Evolutionary conservation across 495 filamentous ascomycete genomes (phyloP).

Genomic region (Penicillium herquei): DNA sequence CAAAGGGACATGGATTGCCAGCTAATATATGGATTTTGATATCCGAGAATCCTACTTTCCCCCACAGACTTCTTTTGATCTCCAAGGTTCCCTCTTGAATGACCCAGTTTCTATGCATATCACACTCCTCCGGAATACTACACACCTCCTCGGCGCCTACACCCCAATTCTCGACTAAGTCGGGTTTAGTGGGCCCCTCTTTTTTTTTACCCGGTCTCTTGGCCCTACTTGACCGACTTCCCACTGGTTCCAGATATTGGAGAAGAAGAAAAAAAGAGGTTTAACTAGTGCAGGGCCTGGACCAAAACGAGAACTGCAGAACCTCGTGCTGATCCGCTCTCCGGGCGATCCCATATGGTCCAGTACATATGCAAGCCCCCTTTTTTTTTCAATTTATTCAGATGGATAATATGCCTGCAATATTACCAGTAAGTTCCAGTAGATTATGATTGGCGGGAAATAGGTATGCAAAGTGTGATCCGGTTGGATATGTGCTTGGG

Average conservation of each 20-base stretch:
- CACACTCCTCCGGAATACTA: constrained; percentile 4
- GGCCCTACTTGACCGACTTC: background rate
- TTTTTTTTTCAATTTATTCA: constrained; percentile 1
- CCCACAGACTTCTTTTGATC: background rate
- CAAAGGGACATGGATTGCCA: too few relatives aligned
- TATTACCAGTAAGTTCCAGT: background rate
- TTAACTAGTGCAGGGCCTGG: constrained; percentile 21
- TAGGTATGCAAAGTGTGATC: background rate
- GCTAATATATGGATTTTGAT: too few relatives aligned
- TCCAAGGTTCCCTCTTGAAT: background rate
- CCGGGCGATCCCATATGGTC: constrained; percentile 1
- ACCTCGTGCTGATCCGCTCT: constrained; percentile 14
- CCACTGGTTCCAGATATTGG: background rate
- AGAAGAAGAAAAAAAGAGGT: background rate
- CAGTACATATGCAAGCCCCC: constrained; percentile 1
- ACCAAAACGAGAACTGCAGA: constrained; percentile 11
- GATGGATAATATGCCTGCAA: background rate
- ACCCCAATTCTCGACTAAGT: background rate
- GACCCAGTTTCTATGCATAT: constrained; percentile 3
- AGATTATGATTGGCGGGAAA: background rate
- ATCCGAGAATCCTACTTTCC: too few relatives aligned
- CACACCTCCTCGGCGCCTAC: constrained; percentile 19
- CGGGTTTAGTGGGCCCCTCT: constrained; percentile 2
- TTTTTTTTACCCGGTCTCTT: background rate
- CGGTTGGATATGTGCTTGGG: background rate